Percentiles rank a stretch among this genome's conserved stretches.
These are phyloP conservation scores for Globisporangium uncinulatum DNA, from an alignment of 352 stramenopile genomes.

Conservation along the genomic window DNA sequence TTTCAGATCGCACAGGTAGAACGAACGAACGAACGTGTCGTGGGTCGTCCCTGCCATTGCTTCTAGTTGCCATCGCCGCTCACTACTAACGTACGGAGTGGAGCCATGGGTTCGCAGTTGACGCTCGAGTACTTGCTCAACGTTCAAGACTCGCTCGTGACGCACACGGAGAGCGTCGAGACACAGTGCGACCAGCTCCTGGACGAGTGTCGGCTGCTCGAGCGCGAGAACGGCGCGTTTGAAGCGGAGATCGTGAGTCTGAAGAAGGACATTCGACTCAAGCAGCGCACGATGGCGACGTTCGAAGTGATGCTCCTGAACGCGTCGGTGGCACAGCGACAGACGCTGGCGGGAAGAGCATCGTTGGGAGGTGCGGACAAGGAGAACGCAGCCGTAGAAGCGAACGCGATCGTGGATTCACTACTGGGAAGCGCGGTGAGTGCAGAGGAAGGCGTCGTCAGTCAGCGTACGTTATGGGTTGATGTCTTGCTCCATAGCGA, in stretches of 20 bases:
- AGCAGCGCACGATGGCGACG: conserved; percentile 76
- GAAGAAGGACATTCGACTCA: conserved; percentile 75
- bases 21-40: neutral
- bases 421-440: conserved; percentile 14
- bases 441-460: conserved; percentile 14
- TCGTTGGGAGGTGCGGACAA: conserved; percentile 14
- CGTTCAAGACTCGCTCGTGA: conserved; percentile 75
- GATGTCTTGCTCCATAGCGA: too few species aligned
- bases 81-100: too few species aligned
- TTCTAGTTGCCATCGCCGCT: too few species aligned
- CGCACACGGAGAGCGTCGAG: conserved; percentile 57
- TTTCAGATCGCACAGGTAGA: conserved; percentile 79
- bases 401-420: conserved; percentile 30
- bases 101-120: conserved; percentile 24
- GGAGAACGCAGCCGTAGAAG: conserved; percentile 27
- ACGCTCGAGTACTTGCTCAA: conserved; percentile 81
- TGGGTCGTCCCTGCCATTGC: neutral
- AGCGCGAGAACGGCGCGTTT: conserved; percentile 54
- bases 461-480: conserved; percentile 19
- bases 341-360: conserved; percentile 1
- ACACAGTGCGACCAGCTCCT: conserved; percentile 61
- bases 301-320: conserved; percentile 80
- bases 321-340: conserved; percentile 28
- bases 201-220: conserved; percentile 53
- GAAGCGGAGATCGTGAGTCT: conserved; percentile 53